Evolutionary conservation across 164 flowering plant genomes (phyloP).

Genomic region (Houttuynia cordata): DNA sequence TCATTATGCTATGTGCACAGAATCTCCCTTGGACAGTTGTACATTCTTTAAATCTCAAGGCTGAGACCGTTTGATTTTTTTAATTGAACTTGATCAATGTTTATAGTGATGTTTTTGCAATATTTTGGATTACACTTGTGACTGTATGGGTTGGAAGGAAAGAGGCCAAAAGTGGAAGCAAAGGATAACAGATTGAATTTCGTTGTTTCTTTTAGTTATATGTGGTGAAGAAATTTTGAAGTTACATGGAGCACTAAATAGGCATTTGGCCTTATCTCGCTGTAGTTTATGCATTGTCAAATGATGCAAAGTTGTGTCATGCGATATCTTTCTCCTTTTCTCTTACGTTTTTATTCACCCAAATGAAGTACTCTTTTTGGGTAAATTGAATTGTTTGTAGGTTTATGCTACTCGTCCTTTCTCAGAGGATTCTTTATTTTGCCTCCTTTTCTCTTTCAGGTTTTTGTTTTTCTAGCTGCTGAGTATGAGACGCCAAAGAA

Average conservation of each 20-base stretch:
- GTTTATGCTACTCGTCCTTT: neutral
- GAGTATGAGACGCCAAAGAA: slow-evolving; percentile 78
- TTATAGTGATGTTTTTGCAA: no score
- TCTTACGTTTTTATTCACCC: neutral
- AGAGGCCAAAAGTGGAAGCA: neutral
- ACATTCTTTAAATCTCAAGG: no score
- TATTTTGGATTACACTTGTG: neutral
- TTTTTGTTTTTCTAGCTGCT: slow-evolving; percentile 79
- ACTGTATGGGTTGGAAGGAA: neutral
- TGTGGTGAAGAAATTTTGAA: no score
- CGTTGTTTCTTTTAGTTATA: no score
- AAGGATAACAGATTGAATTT: no score
- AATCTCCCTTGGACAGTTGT: no score
- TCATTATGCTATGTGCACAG: no score
- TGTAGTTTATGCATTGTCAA: neutral
- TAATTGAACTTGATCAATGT: no score
- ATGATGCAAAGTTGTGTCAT: neutral
- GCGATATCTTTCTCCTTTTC: neutral
- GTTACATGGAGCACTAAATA: no score
- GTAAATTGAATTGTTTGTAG: neutral
- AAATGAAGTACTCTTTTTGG: neutral
- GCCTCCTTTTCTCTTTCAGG: slow-evolving; percentile 27
- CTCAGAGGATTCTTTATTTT: neutral
- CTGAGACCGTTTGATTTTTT: no score
- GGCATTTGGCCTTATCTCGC: neutral